phyloP scores from a whole-genome alignment of 176 grass and related monocot species.

The Olyra latifolia region DNA sequence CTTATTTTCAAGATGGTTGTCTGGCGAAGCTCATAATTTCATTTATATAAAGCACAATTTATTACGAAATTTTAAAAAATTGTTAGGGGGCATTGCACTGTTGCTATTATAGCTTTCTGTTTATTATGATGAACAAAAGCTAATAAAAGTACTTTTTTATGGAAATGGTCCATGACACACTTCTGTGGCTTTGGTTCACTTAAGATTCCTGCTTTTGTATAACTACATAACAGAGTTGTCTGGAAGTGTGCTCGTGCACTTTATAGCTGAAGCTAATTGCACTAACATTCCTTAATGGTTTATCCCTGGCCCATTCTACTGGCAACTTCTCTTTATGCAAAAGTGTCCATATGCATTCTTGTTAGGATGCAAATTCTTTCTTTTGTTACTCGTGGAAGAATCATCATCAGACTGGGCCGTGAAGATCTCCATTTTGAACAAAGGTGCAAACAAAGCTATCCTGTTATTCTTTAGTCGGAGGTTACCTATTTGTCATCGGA shows the following conservation, averaged over 20 bases:
- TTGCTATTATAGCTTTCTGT: neutral
- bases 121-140: conserved; percentile 35
- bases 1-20: conserved; percentile 27
- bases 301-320: neutral
- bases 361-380: neutral
- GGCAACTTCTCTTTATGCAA: neutral
- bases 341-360: neutral
- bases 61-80: no score
- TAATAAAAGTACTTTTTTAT: neutral
- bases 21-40: neutral
- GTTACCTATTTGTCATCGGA: conserved; percentile 12
- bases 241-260: neutral
- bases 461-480: neutral
- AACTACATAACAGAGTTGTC: neutral
- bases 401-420: neutral
- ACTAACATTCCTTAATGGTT: neutral
- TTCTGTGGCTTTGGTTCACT: neutral
- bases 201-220: neutral
- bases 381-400: neutral
- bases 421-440: conserved; percentile 3
- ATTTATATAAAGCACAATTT: neutral
- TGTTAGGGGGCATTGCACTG: neutral
- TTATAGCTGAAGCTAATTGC: neutral
- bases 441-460: conserved; percentile 3
- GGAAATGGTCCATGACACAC: neutral